Percentiles rank a stretch among this genome's conserved stretches.
Evolutionary conservation across 2,329 filamentous ascomycete species (phyloP).

Genomic region (Fusarium sp.): DNA sequence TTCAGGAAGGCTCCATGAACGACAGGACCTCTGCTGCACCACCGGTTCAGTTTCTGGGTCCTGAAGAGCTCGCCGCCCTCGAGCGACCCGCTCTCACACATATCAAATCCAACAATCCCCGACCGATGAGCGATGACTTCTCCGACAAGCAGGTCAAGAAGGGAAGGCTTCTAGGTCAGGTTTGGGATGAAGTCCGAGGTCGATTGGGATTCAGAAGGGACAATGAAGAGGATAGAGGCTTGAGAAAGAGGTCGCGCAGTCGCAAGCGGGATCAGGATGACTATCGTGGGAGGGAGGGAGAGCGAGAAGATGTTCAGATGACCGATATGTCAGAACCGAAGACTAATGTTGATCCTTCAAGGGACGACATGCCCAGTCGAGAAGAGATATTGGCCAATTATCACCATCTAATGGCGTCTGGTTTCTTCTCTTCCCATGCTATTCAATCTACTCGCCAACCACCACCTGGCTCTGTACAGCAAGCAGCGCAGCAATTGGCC

Average conservation of each 20-base stretch:
- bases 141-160: conserved; percentile 50
- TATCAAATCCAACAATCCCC: conserved; percentile 26
- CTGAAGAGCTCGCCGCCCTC: conserved; percentile 50
- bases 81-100: conserved; percentile 45
- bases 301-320: conserved; percentile 34
- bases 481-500: conserved; percentile 4
- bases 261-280: conserved; percentile 37
- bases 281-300: conserved; percentile 27
- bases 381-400: conserved; percentile 70
- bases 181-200: conserved; percentile 56
- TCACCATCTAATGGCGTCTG: conserved; percentile 66
- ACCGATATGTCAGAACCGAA: conserved; percentile 29
- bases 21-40: conserved; percentile 80
- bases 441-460: conserved; percentile 68
- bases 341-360: conserved; percentile 14
- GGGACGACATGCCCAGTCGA: conserved; percentile 49
- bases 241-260: conserved; percentile 42
- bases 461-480: conserved; percentile 35
- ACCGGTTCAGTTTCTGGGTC: conserved; percentile 73
- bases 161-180: conserved; percentile 52
- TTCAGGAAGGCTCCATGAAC: conserved; percentile 89
- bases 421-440: conserved; percentile 70
- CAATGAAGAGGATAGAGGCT: conserved; percentile 42
- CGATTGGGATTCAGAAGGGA: conserved; percentile 50
- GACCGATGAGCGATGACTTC: conserved; percentile 50